These are phyloP conservation scores for Rhamnella rubrinervis DNA, from an alignment of 331 rosid species.

Conservation along the genomic window DNA sequence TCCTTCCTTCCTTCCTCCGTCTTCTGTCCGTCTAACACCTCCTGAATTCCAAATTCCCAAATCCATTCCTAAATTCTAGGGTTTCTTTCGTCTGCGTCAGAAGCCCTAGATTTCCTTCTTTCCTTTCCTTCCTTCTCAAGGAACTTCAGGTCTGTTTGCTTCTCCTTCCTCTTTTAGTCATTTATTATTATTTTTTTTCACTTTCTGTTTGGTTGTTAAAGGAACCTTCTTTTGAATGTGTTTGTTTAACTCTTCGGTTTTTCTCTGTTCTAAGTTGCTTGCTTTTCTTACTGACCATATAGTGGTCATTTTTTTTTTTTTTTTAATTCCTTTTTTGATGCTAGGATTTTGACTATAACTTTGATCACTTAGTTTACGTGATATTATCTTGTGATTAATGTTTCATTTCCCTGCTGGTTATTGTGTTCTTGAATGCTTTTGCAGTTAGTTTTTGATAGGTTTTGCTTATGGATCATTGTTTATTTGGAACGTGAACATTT, in stretches of 20 bases:
- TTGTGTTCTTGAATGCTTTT: neutral
- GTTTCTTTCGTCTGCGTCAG: slow-evolving; percentile 24
- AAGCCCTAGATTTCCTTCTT: slow-evolving; percentile 23
- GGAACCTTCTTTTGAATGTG: neutral
- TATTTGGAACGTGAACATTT: neutral
- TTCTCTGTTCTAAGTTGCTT: neutral
- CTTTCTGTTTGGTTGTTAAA: slow-evolving; percentile 8
- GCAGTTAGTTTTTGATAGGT: neutral
- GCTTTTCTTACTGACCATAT: neutral
- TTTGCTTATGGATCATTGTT: neutral
- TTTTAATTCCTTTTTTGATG: neutral
- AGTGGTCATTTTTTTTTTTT: neutral
- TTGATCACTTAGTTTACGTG: neutral
- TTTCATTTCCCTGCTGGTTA: neutral
- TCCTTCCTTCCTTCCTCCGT: slow-evolving; percentile 6
- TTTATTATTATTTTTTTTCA: neutral
- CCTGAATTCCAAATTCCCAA: neutral
- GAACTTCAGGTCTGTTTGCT: slow-evolving; percentile 40
- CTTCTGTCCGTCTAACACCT: neutral
- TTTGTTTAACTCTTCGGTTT: neutral
- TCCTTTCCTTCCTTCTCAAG: neutral
- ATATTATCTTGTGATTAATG: neutral
- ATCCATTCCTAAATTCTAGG: slow-evolving; percentile 37
- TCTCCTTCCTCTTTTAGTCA: slow-evolving; percentile 2
- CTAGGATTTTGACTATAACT: neutral